Evolutionary conservation across 108 stramenopile genomes (phyloP).

Genomic region (Pseudonitzschia multistriata): DNA sequence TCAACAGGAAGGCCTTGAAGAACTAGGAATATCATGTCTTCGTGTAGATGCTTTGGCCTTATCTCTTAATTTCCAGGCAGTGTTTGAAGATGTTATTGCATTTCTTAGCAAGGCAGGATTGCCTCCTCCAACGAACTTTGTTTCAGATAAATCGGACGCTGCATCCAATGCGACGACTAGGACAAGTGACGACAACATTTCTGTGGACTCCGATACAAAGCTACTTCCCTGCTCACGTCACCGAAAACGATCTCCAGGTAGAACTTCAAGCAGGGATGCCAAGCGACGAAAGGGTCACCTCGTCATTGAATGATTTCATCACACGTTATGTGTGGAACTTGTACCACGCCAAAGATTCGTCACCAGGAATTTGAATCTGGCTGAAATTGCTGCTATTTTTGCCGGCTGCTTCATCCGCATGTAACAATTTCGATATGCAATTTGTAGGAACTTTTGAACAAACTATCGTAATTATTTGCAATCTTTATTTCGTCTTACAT

Average conservation of each 20-base stretch:
- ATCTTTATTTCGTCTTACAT: no score
- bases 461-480: no score
- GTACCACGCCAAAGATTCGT: background rate
- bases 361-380: background rate
- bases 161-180: no score
- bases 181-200: no score
- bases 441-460: background rate
- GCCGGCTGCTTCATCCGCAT: background rate
- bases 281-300: background rate
- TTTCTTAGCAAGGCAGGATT: constrained; percentile 1
- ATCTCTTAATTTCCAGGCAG: background rate
- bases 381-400: background rate
- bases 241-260: background rate
- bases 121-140: background rate
- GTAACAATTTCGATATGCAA: background rate
- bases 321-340: background rate
- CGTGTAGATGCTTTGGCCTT: constrained; percentile 13
- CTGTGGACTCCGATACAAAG: background rate
- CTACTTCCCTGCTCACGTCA: background rate
- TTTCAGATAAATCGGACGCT: background rate
- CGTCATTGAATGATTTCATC: background rate
- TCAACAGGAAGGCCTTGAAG: constrained; percentile 19
- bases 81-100: constrained; percentile 5
- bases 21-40: constrained; percentile 19
- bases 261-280: background rate